A percentile compares a stretch with the other conserved stretches of the same genome.
These are phyloP conservation scores for Dorcoceras hygrometricum DNA, from an alignment of 257 asterid species.

Conservation along the genomic window DNA sequence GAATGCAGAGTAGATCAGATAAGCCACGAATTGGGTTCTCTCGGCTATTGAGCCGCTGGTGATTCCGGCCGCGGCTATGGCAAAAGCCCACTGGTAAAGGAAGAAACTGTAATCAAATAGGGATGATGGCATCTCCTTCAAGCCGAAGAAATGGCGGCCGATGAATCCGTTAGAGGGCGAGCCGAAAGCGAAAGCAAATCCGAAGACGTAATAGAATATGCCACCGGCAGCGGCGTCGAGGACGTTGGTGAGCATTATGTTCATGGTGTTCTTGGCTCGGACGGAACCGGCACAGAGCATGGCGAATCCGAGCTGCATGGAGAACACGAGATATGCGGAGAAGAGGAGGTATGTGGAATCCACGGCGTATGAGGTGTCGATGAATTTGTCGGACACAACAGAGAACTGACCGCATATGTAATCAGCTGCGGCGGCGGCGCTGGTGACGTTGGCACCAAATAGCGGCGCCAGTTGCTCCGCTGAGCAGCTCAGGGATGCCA, in stretches of 20 bases:
- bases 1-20: conserved; percentile 66
- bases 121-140: conserved; percentile 46
- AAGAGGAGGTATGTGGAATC: conserved; percentile 81
- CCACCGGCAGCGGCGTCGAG: conserved; percentile 97
- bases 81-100: conserved; percentile 90
- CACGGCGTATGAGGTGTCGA: conserved; percentile 62
- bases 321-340: conserved; percentile 82
- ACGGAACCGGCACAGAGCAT: conserved; percentile 98
- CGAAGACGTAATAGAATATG: conserved; percentile 74
- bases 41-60: conserved; percentile 92
- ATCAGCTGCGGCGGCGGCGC: conserved; percentile 51
- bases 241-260: conserved; percentile 90
- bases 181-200: conserved; percentile 87
- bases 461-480: conserved; percentile 49
- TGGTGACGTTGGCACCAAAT: conserved; percentile 67
- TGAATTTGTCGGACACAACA: conserved; percentile 38
- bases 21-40: conserved; percentile 80
- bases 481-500: conserved; percentile 46
- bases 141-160: conserved; percentile 70
- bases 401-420: conserved; percentile 69
- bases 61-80: conserved; percentile 97
- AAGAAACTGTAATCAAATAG: conserved; percentile 54
- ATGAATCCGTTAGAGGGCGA: conserved; percentile 77
- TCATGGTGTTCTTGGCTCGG: conserved; percentile 86
- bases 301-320: conserved; percentile 95